A percentile compares a stretch with the other conserved stretches of the same genome.
These are phyloP conservation scores for Helicosporidium sp. DNA, from an alignment of 139 green algal species.

Conservation along the genomic window DNA sequence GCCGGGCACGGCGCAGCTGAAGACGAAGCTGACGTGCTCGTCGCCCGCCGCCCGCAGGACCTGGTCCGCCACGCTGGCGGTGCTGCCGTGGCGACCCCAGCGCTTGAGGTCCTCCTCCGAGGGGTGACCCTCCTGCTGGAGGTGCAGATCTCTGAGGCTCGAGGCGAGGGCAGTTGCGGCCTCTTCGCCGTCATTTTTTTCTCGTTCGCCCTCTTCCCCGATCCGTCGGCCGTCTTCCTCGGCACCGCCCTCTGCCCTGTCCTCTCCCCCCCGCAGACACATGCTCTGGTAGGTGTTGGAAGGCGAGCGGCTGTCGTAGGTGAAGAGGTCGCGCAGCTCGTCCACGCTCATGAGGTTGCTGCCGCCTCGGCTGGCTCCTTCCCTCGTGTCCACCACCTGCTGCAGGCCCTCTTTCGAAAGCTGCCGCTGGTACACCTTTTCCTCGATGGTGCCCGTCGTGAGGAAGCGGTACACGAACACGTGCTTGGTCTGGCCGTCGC, in stretches of 20 bases:
- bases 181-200: not conserved
- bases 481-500: conserved; percentile 87
- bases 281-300: conserved; percentile 70
- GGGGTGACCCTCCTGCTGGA: conserved; percentile 53
- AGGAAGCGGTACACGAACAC: conserved; percentile 96
- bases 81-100: conserved; percentile 71
- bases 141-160: not conserved
- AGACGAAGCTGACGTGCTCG: conserved; percentile 68
- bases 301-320: conserved; percentile 23
- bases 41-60: conserved; percentile 23
- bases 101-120: conserved; percentile 71
- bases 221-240: not conserved
- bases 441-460: conserved; percentile 83
- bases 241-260: not conserved
- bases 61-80: conserved; percentile 53
- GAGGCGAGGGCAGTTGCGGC: not conserved
- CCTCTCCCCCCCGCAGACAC: conserved; percentile 15
- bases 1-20: conserved; percentile 45
- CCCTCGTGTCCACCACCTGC: conserved; percentile 16
- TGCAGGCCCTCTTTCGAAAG: conserved; percentile 62
- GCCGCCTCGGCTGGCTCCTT: conserved; percentile 1
- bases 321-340: conserved; percentile 86
- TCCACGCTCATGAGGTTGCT: conserved; percentile 55
- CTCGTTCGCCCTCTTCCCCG: conserved; percentile 1
- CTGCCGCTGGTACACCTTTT: conserved; percentile 97